Base-by-base conservation (phyloP, 2,329 filamentous ascomycete species). In the Cryphonectria naterciae region DNA sequence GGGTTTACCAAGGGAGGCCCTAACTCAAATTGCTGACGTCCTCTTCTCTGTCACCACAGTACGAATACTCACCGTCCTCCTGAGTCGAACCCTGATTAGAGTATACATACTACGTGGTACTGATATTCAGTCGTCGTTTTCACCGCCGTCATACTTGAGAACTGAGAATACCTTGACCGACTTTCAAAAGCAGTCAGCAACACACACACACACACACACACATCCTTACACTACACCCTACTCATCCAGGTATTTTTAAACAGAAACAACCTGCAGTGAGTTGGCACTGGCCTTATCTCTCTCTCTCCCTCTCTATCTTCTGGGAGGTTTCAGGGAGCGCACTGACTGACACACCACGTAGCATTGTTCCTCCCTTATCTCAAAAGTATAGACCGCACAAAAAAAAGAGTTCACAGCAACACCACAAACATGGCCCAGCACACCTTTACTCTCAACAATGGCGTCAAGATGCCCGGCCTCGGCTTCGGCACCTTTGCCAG, bases 401-500 rank as follows among this genome's bases (percentile, higher is more conserved):
- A 46, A 32, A 32, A 32, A 32, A 32, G 32, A n/a, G 32, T 13
- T 61, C 74, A 61, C 71, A 76, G 49, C 70, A 72, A 61, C 72
- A 74, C 70, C 76, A 79, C 22, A 49, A 70, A 68, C 19, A 70
- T 70, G 68, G 41, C 71, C n/a, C 71, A 73, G 63, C 65, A 67
- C 49, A 81, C 77, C 4, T 85, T 83, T 75, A 85, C 81, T 56
- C 80, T 85, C 72, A 84, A 83, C 80, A 85, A 85, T 74, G 83
- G 83, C 70, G 86, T 91, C 71, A 84, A 84, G 77, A 88, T 91
- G 74, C 89, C 89, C 72, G 88, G 84, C 64, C 81, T 91, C 43
- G 89, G 89, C 37, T 91, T 91, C 76, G 89, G 89, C 75, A 91
- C 89, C 75, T 91, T 90, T 77, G 86, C 88, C 78, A 92, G 86